Percentiles rank a stretch among this genome's conserved stretches.
Evolutionary conservation across 1,284 basidiomycete species (phyloP).

Genomic region (Leccinum pachyderme): DNA sequence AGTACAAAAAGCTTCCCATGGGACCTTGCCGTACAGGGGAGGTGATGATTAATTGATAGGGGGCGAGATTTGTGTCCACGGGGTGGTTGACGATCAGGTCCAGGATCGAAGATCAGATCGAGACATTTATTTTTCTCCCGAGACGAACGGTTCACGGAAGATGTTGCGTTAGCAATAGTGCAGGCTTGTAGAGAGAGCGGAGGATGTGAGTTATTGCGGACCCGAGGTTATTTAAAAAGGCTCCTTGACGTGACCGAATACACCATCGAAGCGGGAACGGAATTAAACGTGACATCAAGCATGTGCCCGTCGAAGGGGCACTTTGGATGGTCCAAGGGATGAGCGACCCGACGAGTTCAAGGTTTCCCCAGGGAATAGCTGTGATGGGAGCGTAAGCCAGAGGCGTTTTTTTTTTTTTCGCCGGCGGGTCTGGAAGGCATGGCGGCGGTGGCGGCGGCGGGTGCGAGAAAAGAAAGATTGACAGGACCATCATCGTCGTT

Average conservation of each 20-base stretch:
- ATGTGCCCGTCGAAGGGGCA: neutral
- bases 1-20: neutral
- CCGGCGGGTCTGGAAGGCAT: neutral
- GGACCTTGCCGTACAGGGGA: constrained; percentile 16
- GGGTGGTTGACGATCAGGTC: constrained; percentile 29
- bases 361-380: neutral
- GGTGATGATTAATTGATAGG: constrained; percentile 24
- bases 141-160: constrained; percentile 25
- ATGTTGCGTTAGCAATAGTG: constrained; percentile 16
- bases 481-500: neutral
- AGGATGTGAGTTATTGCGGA: neutral
- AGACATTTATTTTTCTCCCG: constrained; percentile 7
- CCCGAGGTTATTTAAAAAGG: constrained; percentile 12
- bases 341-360: neutral
- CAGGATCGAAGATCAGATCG: constrained; percentile 32
- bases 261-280: neutral
- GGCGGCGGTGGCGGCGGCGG: too few relatives aligned
- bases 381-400: neutral
- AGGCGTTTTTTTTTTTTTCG: neutral
- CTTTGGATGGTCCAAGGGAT: neutral
- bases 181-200: neutral
- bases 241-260: constrained; percentile 15
- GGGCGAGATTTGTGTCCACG: constrained; percentile 7
- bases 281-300: neutral
- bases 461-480: neutral